Percentiles rank a stretch among this genome's conserved stretches.
phyloP scores from a whole-genome alignment of 495 filamentous ascomycete species.

The Tuber magnatum region DNA sequence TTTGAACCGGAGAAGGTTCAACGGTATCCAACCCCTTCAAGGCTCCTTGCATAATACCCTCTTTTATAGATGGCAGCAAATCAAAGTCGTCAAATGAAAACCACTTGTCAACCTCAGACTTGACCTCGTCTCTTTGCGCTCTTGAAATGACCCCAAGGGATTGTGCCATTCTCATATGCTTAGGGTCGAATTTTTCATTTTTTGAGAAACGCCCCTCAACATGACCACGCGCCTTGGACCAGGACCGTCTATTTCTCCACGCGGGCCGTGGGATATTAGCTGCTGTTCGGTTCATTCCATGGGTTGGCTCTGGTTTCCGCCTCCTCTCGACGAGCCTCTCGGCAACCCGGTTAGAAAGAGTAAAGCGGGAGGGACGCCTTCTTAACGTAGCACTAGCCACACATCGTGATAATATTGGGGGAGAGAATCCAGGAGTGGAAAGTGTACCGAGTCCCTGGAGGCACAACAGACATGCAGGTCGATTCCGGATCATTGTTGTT shows the following conservation, averaged over 20 bases:
- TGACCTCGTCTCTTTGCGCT: slow-evolving; percentile 59
- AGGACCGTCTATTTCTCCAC: neutral
- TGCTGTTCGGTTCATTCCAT: slow-evolving; percentile 68
- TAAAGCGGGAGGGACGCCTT: slow-evolving; percentile 61
- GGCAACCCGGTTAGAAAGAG: slow-evolving; percentile 67
- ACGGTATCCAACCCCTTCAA: slow-evolving; percentile 64
- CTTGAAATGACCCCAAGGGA: slow-evolving; percentile 68
- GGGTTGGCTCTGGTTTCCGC: slow-evolving; percentile 55
- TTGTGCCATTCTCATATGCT: slow-evolving; percentile 93
- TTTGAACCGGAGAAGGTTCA: slow-evolving; percentile 78
- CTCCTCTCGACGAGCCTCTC: slow-evolving; percentile 35
- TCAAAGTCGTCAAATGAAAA: slow-evolving; percentile 74
- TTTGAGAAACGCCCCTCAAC: neutral
- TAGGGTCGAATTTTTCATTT: slow-evolving; percentile 50
- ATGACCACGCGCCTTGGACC: neutral
- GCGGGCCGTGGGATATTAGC: slow-evolving; percentile 49
- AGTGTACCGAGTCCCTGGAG: slow-evolving; percentile 14
- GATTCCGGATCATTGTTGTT: slow-evolving; percentile 14
- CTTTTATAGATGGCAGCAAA: slow-evolving; percentile 63
- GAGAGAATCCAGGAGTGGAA: slow-evolving; percentile 5
- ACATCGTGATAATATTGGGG: slow-evolving; percentile 17
- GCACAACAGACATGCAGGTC: slow-evolving; percentile 23
- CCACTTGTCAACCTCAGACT: slow-evolving; percentile 58
- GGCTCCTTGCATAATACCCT: slow-evolving; percentile 62
- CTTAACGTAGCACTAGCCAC: slow-evolving; percentile 19